Conservation (phyloP, 2,329 filamentous ascomycete genomes). For the Nannizziopsis barbatae region DNA sequence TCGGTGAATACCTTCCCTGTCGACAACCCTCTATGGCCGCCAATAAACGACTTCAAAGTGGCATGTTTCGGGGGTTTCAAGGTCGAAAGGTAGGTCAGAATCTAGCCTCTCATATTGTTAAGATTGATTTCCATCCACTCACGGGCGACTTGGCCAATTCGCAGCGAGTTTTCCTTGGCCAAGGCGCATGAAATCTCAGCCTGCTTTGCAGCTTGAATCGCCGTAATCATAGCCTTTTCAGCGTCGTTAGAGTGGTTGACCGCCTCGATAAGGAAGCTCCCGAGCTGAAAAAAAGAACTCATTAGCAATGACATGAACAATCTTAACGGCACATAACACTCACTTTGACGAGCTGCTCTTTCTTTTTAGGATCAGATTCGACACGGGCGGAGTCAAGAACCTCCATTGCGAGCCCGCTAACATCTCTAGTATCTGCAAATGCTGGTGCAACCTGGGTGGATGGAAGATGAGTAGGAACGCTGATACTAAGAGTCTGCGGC, state of each 20-base stretch:
- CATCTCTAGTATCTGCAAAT: slow-evolving; percentile 11
- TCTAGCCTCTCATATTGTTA: neutral
- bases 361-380: slow-evolving; percentile 15
- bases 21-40: no score
- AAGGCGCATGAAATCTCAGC: slow-evolving; percentile 17
- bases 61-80: no score
- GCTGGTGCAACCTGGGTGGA: slow-evolving; percentile 12
- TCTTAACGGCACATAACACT: neutral
- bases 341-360: slow-evolving; percentile 17
- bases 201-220: slow-evolving; percentile 17
- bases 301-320: neutral
- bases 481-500: neutral
- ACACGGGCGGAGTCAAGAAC: slow-evolving; percentile 15
- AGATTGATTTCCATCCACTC: neutral
- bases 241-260: slow-evolving; percentile 19
- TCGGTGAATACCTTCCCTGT: no score
- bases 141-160: slow-evolving; percentile 13
- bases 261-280: slow-evolving; percentile 17
- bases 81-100: neutral
- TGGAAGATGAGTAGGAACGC: neutral
- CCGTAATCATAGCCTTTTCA: slow-evolving; percentile 17
- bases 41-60: no score
- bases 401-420: slow-evolving; percentile 16
- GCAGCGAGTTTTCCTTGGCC: slow-evolving; percentile 17
- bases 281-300: slow-evolving; percentile 10